A percentile compares a stretch with the other conserved stretches of the same genome.
Conservation (phyloP, 768 basidiomycete genomes). For the Tulasnella sp. region DNA sequence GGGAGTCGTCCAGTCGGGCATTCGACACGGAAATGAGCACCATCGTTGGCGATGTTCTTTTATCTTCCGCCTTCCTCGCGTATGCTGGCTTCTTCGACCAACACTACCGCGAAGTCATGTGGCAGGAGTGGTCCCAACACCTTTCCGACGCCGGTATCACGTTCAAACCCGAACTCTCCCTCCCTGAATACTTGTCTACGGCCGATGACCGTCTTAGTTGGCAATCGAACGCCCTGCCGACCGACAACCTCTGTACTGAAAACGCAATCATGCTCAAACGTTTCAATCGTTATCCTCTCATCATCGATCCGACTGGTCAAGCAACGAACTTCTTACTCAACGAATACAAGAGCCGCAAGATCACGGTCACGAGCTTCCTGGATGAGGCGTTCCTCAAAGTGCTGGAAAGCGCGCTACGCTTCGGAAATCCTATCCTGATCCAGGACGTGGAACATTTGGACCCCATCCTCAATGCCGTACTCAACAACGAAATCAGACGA, state of each 20-base stretch:
- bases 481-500: constrained; percentile 91
- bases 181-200: constrained; percentile 92
- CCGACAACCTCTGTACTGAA: constrained; percentile 90
- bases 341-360: constrained; percentile 91
- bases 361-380: constrained; percentile 95
- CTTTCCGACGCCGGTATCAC: constrained; percentile 79
- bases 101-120: constrained; percentile 92
- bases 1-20: constrained; percentile 88
- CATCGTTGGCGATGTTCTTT: constrained; percentile 89
- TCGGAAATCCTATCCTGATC: constrained; percentile 93
- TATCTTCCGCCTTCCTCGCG: constrained; percentile 92
- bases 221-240: constrained; percentile 92
- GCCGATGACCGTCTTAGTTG: constrained; percentile 91
- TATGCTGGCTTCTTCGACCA: constrained; percentile 99
- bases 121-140: constrained; percentile 89
- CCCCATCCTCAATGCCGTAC: constrained; percentile 90
- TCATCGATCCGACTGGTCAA: constrained; percentile 97
- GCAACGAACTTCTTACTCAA: constrained; percentile 89
- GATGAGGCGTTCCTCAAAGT: constrained; percentile 99
- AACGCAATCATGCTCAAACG: constrained; percentile 99
- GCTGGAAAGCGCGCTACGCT: constrained; percentile 94
- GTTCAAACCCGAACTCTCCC: constrained; percentile 82
- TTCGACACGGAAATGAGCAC: constrained; percentile 99
- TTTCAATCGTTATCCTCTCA: constrained; percentile 93
- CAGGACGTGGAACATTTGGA: constrained; percentile 97